These are phyloP conservation scores for Umbilicaria muhlenbergii DNA, from an alignment of 495 filamentous ascomycete genomes.

Conservation along the genomic window DNA sequence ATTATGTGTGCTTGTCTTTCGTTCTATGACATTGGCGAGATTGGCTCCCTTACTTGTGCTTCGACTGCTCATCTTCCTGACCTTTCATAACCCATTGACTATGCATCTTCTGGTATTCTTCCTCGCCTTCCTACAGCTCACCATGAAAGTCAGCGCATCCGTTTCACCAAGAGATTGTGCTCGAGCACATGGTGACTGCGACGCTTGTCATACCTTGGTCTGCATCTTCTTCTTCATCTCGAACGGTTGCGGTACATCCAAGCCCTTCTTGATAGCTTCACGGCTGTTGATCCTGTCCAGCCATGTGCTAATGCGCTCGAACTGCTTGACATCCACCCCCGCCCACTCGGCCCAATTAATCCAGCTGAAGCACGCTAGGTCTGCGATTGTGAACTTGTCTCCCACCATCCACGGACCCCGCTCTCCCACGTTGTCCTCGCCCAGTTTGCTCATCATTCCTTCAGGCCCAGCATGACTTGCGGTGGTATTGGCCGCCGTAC, in stretches of 20 bases:
- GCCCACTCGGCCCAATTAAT: conserved; percentile 25
- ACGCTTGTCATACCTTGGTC: conserved; percentile 8
- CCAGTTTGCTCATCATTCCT: not conserved
- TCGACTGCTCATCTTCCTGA: conserved; percentile 15
- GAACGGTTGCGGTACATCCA: conserved; percentile 15
- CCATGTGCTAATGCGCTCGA: conserved; percentile 7
- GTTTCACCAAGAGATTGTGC: too few relatives aligned
- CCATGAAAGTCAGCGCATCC: not conserved
- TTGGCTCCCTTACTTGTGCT: not conserved
- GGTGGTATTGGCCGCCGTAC: not conserved
- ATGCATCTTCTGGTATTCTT: conserved; percentile 16
- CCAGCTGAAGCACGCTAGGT: conserved; percentile 26
- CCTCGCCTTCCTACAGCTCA: conserved; percentile 10
- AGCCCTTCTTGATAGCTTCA: conserved; percentile 6
- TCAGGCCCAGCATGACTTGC: not conserved
- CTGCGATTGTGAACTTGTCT: conserved; percentile 26
- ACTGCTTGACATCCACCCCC: conserved; percentile 7
- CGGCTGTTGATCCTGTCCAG: conserved; percentile 9
- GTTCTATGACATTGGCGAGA: too few relatives aligned
- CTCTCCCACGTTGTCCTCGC: conserved; percentile 3
- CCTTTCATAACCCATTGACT: conserved; percentile 19
- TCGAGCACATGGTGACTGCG: too few relatives aligned
- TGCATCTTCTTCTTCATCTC: conserved; percentile 19
- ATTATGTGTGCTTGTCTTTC: too few relatives aligned
- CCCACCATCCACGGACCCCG: conserved; percentile 26